A percentile compares a stretch with the other conserved stretches of the same genome.
Evolutionary conservation across 441 rosid species (phyloP).

Genomic region (Gossypium davidsonii): DNA sequence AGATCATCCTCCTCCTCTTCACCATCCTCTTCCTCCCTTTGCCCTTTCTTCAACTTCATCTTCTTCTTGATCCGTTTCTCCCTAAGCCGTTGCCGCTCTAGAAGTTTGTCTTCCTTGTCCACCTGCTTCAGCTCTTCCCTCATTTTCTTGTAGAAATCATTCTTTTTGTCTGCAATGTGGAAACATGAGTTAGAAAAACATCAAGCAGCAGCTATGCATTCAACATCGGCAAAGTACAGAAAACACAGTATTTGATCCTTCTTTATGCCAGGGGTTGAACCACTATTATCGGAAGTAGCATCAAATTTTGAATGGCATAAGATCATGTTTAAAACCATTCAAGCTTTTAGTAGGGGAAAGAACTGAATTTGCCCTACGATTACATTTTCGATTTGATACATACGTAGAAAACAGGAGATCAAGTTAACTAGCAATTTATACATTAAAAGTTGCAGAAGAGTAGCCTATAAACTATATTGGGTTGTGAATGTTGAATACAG

Average conservation of each 20-base stretch:
- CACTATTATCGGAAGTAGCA: background rate
- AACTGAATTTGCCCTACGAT: background rate
- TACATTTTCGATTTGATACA: background rate
- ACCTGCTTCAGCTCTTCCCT: constrained; percentile 66
- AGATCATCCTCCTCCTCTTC: constrained; percentile 34
- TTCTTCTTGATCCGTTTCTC: constrained; percentile 66
- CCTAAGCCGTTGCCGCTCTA: constrained; percentile 58
- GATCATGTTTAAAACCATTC: background rate
- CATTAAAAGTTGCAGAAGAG: background rate
- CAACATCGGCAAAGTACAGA: background rate
- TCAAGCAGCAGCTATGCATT: background rate
- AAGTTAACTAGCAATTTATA: background rate
- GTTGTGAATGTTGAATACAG: no score
- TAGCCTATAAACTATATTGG: background rate
- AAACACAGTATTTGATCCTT: background rate
- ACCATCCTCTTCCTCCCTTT: constrained; percentile 32
- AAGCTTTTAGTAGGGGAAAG: background rate
- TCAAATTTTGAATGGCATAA: background rate
- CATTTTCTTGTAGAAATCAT: constrained; percentile 53
- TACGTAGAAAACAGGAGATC: background rate
- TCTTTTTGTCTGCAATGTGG: constrained; percentile 41
- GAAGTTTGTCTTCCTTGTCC: constrained; percentile 73
- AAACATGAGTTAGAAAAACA: background rate
- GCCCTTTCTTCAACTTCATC: constrained; percentile 62
- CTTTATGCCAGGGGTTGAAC: background rate